These are phyloP conservation scores for Phytophthora sojae DNA, from an alignment of 352 stramenopile species.

Conservation along the genomic window DNA sequence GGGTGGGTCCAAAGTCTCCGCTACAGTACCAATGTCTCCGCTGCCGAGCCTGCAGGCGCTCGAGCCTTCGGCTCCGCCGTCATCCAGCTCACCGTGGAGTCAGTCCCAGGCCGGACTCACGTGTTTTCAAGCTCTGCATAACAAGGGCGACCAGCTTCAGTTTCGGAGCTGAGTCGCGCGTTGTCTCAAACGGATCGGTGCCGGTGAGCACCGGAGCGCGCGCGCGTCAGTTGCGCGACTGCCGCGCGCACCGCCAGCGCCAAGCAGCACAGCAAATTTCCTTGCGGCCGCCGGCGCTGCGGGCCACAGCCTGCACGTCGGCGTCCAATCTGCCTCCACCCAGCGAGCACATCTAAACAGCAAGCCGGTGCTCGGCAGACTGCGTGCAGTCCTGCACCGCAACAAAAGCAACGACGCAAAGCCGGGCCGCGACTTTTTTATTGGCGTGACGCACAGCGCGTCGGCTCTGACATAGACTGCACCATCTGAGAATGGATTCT, in stretches of 20 bases:
- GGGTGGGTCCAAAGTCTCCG: too few species aligned
- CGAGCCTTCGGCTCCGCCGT: neutral
- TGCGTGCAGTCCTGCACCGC: too few species aligned
- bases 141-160: too few species aligned
- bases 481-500: neutral
- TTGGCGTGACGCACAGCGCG: constrained; percentile 18
- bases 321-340: constrained; percentile 18
- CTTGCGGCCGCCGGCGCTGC: neutral
- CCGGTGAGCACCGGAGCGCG: constrained; percentile 5
- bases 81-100: neutral
- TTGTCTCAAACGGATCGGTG: constrained; percentile 2
- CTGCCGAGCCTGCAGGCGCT: too few species aligned
- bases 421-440: constrained; percentile 2
- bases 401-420: neutral
- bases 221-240: neutral
- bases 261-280: neutral
- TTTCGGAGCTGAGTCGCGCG: neutral
- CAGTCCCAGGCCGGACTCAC: neutral
- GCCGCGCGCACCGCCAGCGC: neutral
- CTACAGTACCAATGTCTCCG: too few species aligned
- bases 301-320: neutral
- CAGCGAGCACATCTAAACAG: constrained; percentile 15
- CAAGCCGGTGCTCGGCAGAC: neutral
- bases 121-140: constrained; percentile 14
- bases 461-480: constrained; percentile 7